phyloP scores from a whole-genome alignment of 768 basidiomycete species.

The Auricularia auricula-judae region DNA sequence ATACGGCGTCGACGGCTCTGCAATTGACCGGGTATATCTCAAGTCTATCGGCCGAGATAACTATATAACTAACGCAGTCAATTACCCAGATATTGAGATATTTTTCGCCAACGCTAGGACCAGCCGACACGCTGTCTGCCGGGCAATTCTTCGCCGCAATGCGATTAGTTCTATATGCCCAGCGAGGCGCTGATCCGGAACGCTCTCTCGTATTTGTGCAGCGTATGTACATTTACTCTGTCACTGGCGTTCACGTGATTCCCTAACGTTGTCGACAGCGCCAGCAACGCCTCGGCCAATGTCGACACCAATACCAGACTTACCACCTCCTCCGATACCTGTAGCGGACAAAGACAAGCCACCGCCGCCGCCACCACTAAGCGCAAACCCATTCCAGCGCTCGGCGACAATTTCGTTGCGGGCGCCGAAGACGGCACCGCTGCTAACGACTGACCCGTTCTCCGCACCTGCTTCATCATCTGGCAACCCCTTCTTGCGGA shows the following conservation, averaged over 20 bases:
- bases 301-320: neutral
- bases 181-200: slow-evolving; percentile 54
- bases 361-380: neutral
- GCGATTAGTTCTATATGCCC: slow-evolving; percentile 52
- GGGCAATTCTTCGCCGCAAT: slow-evolving; percentile 72
- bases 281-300: too few relatives aligned
- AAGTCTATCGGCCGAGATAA: neutral
- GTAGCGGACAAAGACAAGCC: neutral
- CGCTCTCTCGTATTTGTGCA: slow-evolving; percentile 63
- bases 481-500: neutral
- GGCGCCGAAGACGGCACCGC: neutral
- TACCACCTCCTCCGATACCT: neutral
- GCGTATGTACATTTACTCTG: slow-evolving; percentile 30
- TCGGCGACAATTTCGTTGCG: neutral
- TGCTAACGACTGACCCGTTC: neutral
- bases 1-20: slow-evolving; percentile 37
- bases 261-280: too few relatives aligned
- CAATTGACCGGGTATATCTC: slow-evolving; percentile 43
- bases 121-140: slow-evolving; percentile 43
- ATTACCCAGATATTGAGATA: slow-evolving; percentile 46
- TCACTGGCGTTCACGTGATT: too few relatives aligned
- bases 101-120: slow-evolving; percentile 46
- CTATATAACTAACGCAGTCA: neutral
- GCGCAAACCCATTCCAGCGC: neutral
- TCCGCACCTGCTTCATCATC: neutral